Evolutionary conservation across 768 basidiomycete genomes (phyloP).

Genomic region (Butyriboletus loyo): DNA sequence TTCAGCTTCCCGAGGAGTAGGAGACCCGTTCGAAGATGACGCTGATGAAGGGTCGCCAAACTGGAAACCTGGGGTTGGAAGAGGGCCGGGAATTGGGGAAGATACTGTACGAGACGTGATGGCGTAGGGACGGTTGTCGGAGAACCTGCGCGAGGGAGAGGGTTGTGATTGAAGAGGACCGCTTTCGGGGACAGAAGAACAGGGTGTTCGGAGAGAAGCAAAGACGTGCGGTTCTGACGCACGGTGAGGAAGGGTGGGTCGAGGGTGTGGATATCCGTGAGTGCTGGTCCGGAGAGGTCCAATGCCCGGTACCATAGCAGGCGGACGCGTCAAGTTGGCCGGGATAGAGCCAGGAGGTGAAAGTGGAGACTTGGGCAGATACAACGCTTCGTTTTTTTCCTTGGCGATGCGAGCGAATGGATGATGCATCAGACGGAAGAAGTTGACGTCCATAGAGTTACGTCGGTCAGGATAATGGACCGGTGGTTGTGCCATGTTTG

Average conservation of each 20-base stretch:
- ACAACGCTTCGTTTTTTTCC: conserved; percentile 35
- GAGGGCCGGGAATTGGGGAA: conserved; percentile 50
- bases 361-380: conserved; percentile 32
- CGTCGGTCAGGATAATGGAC: conserved; percentile 35
- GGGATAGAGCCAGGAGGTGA: conserved; percentile 30
- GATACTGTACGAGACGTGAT: conserved; percentile 46
- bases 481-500: conserved; percentile 36
- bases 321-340: conserved; percentile 37
- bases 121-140: conserved; percentile 50
- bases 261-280: conserved; percentile 44
- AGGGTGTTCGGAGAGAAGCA: conserved; percentile 38
- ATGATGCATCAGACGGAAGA: conserved; percentile 52
- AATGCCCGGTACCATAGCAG: conserved; percentile 24
- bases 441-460: conserved; percentile 40
- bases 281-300: conserved; percentile 45
- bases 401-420: conserved; percentile 33
- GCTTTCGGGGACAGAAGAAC: conserved; percentile 29
- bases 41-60: conserved; percentile 57
- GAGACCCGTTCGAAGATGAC: conserved; percentile 44
- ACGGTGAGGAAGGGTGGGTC: conserved; percentile 27
- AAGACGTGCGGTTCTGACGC: conserved; percentile 35
- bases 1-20: conserved; percentile 45
- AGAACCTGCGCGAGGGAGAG: conserved; percentile 22
- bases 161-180: conserved; percentile 12
- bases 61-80: conserved; percentile 60